Evolutionary conservation across 2,329 filamentous ascomycete species (phyloP).

Genomic region (Diaporthe vexans): DNA sequence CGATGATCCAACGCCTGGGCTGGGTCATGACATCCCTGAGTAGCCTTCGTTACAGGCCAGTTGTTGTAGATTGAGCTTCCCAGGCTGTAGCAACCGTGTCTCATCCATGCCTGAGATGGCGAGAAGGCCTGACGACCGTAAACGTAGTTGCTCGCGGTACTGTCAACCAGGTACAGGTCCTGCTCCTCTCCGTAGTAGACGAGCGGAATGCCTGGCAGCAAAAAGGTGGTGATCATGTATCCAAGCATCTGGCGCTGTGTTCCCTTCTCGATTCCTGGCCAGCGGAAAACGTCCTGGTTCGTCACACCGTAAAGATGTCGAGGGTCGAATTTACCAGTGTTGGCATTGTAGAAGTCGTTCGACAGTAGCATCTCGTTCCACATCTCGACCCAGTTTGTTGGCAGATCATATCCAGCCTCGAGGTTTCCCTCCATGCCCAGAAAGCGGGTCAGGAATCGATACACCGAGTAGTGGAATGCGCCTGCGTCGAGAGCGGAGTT

Average conservation of each 20-base stretch:
- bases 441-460: constrained; percentile 50
- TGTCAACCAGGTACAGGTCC: constrained; percentile 72
- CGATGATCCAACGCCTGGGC: constrained; percentile 70
- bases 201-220: constrained; percentile 71
- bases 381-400: constrained; percentile 58
- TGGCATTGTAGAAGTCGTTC: constrained; percentile 72
- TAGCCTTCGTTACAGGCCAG: constrained; percentile 67
- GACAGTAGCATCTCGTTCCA: constrained; percentile 71
- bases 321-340: constrained; percentile 73
- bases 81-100: constrained; percentile 72
- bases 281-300: constrained; percentile 77
- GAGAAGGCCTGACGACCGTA: constrained; percentile 74
- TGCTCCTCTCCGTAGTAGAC: constrained; percentile 73
- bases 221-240: constrained; percentile 70
- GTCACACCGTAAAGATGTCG: constrained; percentile 75
- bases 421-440: constrained; percentile 51
- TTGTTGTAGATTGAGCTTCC: constrained; percentile 67
- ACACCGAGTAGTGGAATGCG: constrained; percentile 56
- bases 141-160: constrained; percentile 73
- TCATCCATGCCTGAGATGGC: constrained; percentile 71
- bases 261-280: constrained; percentile 71
- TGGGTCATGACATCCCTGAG: constrained; percentile 67
- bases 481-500: constrained; percentile 61
- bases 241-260: constrained; percentile 70
- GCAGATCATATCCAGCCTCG: constrained; percentile 50